Evolutionary conservation across 1,139 yeast genomes (phyloP).

Genomic region (Candida tetrigidarum): DNA sequence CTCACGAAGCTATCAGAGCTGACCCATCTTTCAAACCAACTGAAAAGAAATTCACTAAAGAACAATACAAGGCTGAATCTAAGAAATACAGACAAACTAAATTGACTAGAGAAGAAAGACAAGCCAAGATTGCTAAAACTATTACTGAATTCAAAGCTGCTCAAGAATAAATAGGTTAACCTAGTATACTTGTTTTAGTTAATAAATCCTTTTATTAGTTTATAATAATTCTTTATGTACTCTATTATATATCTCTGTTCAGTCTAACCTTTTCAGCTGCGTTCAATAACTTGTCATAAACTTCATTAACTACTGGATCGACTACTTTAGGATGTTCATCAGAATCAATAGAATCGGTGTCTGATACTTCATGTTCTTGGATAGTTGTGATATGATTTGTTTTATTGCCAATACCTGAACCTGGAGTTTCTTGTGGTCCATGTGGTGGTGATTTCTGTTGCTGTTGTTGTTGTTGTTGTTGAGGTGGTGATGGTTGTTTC

Average conservation of each 20-base stretch:
- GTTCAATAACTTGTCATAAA: conserved; percentile 69
- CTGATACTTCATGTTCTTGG: conserved; percentile 18
- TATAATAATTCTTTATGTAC: neutral
- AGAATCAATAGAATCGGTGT: conserved; percentile 14
- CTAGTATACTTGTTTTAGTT: too few relatives aligned
- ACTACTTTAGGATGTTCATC: conserved; percentile 30
- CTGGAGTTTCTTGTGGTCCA: too few relatives aligned
- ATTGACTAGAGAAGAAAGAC: conserved; percentile 91
- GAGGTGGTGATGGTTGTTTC: conserved; percentile 10
- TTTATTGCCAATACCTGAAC: conserved; percentile 2
- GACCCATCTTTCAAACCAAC: conserved; percentile 93
- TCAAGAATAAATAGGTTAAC: conserved; percentile 21
- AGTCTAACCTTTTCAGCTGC: conserved; percentile 65
- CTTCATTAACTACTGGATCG: conserved; percentile 60
- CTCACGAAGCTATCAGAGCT: conserved; percentile 95
- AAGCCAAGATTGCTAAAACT: conserved; percentile 87
- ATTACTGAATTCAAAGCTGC: conserved; percentile 80
- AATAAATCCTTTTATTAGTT: too few relatives aligned
- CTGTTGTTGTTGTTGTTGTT: neutral
- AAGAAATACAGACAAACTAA: conserved; percentile 89
- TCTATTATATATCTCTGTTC: conserved; percentile 19
- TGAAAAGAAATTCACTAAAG: conserved; percentile 95
- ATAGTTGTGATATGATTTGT: conserved; percentile 4
- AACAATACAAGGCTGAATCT: conserved; percentile 96
- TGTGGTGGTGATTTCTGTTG: too few relatives aligned